Base-by-base conservation (phyloP, 2,329 filamentous ascomycete species). In the Scleromitrula shiraiana region DNA sequence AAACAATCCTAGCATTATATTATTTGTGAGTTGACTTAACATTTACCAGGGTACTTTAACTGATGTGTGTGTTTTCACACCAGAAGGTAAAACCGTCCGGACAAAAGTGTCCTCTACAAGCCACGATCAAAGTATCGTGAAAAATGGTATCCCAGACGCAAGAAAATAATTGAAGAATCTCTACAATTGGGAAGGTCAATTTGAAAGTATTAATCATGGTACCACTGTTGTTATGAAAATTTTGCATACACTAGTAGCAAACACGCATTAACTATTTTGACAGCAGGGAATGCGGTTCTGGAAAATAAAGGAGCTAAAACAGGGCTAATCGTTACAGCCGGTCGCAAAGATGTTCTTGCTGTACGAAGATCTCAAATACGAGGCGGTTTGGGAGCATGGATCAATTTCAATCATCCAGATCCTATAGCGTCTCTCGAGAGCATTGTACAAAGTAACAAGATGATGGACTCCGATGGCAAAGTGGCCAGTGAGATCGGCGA, bases 11-110 rank as follows among this genome's bases (percentile, higher is more conserved):
- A 4, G 8, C 5, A 15, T 24, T 7, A 9, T 17, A 12, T 2
- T 7, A 23, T 10, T 8, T 7, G 7, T 9, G 15, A 42, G 4
- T 30, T 35, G 29, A 43, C 14, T 10, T 14, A 22, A 15, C 27
- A 14, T 12, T 14, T 15, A 33, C 12, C 10, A 45, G 42, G 42
- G 33, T 4, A 38, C 42, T 17, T 38, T 45, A 23, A 45, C 42
- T 8, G 42, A 45, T 30, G 42, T 45, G 3, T 45, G 42, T 6
- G 42, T 30, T 17, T 45, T 45, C 14, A 45, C 42, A 29, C 24
- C 33, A 23, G 24, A 23, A 17, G 42, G 42, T 2, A 30, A 39
- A n/a, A 24, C 24, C 14, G n/a, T 46, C n/a, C 33, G 42, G 14
- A 30, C 23, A 2, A 45, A 45, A 15, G 33, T 45, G 9, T 32